phyloP scores from a whole-genome alignment of 108 stramenopile genomes.

The Fistulifera solaris region DNA sequence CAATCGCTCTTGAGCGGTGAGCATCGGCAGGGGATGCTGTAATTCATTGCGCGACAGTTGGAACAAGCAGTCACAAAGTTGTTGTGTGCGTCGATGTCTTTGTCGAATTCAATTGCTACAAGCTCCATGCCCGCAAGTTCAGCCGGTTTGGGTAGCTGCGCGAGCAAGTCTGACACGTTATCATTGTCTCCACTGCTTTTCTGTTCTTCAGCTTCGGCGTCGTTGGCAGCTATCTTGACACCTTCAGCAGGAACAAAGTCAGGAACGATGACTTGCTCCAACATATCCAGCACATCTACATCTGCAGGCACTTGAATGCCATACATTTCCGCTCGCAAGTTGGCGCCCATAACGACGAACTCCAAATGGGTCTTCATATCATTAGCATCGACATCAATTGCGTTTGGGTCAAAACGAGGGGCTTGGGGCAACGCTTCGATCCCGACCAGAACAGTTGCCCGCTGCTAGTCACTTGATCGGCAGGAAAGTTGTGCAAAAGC shows the following conservation, averaged over 20 bases:
- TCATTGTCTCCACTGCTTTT: slow-evolving; percentile 38
- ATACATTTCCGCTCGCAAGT: slow-evolving; percentile 88
- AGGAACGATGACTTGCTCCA: slow-evolving; percentile 88
- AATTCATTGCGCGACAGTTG: slow-evolving; percentile 94
- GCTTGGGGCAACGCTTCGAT: slow-evolving; percentile 90
- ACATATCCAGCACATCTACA: slow-evolving; percentile 61
- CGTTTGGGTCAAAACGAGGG: slow-evolving; percentile 79
- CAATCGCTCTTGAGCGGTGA: slow-evolving; percentile 95
- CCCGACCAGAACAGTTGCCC: slow-evolving; percentile 95
- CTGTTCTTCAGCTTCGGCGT: slow-evolving; percentile 68
- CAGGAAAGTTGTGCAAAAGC: slow-evolving; percentile 93
- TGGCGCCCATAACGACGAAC: slow-evolving; percentile 90
- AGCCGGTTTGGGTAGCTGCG: slow-evolving; percentile 57
- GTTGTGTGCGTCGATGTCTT: slow-evolving; percentile 97
- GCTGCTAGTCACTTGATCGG: slow-evolving; percentile 82
- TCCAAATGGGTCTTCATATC: slow-evolving; percentile 85
- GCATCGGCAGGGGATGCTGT: slow-evolving; percentile 94
- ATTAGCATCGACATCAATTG: slow-evolving; percentile 75
- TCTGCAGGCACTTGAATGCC: slow-evolving; percentile 83
- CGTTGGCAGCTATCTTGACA: slow-evolving; percentile 95
- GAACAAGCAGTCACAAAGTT: slow-evolving; percentile 92
- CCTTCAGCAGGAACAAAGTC: slow-evolving; percentile 90
- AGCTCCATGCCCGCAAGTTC: slow-evolving; percentile 87
- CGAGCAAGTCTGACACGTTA: background rate
- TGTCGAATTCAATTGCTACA: slow-evolving; percentile 92